Conservation (phyloP, 768 basidiomycete genomes). For the Termitomyces sp. region DNA sequence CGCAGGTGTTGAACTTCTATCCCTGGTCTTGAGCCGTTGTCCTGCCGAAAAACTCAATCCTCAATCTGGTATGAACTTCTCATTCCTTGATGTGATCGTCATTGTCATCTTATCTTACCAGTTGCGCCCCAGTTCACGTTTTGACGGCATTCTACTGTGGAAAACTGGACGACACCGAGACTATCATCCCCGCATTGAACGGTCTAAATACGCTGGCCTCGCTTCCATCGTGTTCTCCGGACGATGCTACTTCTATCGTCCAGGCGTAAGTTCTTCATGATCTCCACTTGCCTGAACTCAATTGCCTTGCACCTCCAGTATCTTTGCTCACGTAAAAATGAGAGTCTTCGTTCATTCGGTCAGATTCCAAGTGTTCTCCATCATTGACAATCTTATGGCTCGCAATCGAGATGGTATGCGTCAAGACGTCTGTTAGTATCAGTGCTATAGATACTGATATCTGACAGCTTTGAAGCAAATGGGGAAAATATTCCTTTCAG, state of each 20-base stretch:
- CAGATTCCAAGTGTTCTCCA: constrained; percentile 75
- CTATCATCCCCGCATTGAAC: constrained; percentile 75
- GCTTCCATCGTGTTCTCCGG: constrained; percentile 58
- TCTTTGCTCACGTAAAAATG: constrained; percentile 80
- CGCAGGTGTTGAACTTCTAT: constrained; percentile 81
- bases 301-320: constrained; percentile 35
- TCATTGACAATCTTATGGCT: constrained; percentile 77
- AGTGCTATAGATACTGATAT: not conserved
- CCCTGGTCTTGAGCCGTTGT: constrained; percentile 60
- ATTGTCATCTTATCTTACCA: constrained; percentile 9
- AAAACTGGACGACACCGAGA: constrained; percentile 84
- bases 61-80: constrained; percentile 67
- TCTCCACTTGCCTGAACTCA: not conserved
- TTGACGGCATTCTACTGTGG: constrained; percentile 79
- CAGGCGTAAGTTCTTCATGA: constrained; percentile 43
- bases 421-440: not conserved
- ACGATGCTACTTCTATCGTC: constrained; percentile 60
- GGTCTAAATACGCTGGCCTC: constrained; percentile 68
- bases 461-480: constrained; percentile 62
- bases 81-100: not conserved
- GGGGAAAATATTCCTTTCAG: constrained; percentile 68
- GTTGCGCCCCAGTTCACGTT: constrained; percentile 59
- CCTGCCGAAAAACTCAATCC: constrained; percentile 65
- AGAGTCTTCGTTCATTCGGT: constrained; percentile 77
- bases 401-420: constrained; percentile 60